Evolutionary conservation across 2,329 filamentous ascomycete genomes (phyloP), one percentile per base, ranked within the genome.

Genomic region (Triangularia verruculosa): DNA sequence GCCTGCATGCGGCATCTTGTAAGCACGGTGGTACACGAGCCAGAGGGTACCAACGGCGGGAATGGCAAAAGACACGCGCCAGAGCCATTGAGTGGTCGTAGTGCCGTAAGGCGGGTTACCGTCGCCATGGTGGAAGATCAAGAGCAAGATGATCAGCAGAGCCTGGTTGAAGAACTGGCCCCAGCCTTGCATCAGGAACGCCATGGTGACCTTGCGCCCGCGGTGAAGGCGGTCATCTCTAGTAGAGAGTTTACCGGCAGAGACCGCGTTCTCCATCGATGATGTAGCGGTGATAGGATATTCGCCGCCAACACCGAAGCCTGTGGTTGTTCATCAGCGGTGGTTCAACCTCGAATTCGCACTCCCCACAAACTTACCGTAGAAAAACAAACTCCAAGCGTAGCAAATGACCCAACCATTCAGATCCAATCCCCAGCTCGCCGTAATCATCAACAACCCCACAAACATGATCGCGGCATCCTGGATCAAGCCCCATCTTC

Each of bases 131-230:
- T 96, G 92, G 85, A 97, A 95, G 78, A 94, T 90, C 71, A 96
- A 83, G 64, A 97, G 86, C 58, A 96, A 82, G 61, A 97, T 75
- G 72, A 98, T 97, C 67, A 98, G 85, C 63, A 96, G 79, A 71
- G 90, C 89, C 79, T 97, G 94, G 85, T 98, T 98, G 81, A 91
- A 82, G 76, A 97, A 91, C 78, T 98, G 94, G 69, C 94, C 94
- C 94, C 94, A 98, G 61, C 94, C 94, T 78, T 98, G 94, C 94
- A 98, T 97, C 78, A 98, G 78, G 82, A 98, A 98, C 64, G 94
- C 93, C 76, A 90, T 92, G 69, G 93, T 97, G 75, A 97, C 94
- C 78, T 96, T 96, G 74, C 94, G 91, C 68, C 94, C 94, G 78
- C 94, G 92, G 81, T 98, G 94, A 60, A 98, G 87, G 75, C 94